phyloP scores from a whole-genome alignment of 345 rosid species.

The Hibiscus tridactylites region DNA sequence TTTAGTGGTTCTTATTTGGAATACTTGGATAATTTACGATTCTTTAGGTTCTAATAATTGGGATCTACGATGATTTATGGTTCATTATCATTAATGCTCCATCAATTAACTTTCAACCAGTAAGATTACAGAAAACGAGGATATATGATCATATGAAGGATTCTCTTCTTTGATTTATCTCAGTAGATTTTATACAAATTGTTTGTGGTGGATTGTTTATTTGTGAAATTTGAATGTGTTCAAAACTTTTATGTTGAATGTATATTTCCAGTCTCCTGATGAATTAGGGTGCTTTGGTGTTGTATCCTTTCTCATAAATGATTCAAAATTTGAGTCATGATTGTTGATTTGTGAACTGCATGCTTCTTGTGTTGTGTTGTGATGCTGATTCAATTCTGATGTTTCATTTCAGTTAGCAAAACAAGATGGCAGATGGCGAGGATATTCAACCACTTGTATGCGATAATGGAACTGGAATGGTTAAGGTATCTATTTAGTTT shows the following conservation, averaged over 20 bases:
- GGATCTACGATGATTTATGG: neutral
- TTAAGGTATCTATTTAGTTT: slow-evolving; percentile 29
- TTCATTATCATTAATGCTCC: neutral
- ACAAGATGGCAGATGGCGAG: slow-evolving; percentile 49
- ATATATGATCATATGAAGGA: neutral
- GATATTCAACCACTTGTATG: slow-evolving; percentile 65
- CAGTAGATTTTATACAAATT: neutral
- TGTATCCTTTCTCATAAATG: neutral
- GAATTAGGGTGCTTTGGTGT: neutral
- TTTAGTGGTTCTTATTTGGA: neutral
- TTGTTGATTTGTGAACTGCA: neutral
- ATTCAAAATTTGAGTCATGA: neutral
- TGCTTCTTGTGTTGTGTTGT: slow-evolving; percentile 13
- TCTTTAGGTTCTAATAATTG: neutral
- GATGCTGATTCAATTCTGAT: slow-evolving; percentile 2
- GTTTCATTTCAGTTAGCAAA: slow-evolving; percentile 15
- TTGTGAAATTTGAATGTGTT: neutral
- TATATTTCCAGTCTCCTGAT: neutral
- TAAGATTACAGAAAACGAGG: neutral
- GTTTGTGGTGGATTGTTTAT: neutral
- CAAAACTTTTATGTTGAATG: neutral
- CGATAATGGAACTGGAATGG: slow-evolving; percentile 67
- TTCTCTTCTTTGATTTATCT: neutral
- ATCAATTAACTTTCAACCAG: neutral
- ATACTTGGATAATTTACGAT: neutral